These are phyloP conservation scores for Gilbertella persicaria DNA, from an alignment of 371 early-diverging fungal genomes.

Conservation along the genomic window DNA sequence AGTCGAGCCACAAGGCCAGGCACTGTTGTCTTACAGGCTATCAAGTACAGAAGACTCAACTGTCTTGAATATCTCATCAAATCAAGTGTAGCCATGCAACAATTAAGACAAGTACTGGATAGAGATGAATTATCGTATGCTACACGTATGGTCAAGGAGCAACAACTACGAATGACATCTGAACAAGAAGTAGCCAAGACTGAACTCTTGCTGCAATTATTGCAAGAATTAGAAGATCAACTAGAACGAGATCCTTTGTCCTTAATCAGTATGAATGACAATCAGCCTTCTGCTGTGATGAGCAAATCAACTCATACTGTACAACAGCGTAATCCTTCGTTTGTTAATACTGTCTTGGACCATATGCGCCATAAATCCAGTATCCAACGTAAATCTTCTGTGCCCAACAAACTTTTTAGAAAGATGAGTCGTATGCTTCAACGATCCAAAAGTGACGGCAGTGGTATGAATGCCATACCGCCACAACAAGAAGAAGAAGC, in stretches of 20 bases:
- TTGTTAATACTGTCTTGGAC: slow-evolving; percentile 13
- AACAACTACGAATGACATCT: not conserved
- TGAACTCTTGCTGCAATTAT: slow-evolving; percentile 5
- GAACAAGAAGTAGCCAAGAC: not conserved
- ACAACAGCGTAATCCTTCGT: slow-evolving; percentile 1
- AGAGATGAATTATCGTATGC: not conserved
- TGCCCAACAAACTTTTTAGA: slow-evolving; percentile 9
- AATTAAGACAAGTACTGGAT: not conserved
- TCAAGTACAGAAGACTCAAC: slow-evolving; percentile 23
- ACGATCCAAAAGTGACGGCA: slow-evolving; percentile 18
- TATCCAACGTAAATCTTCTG: not conserved
- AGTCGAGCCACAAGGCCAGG: slow-evolving; percentile 13
- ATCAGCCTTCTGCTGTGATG: not conserved
- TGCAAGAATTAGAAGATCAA: slow-evolving; percentile 18
- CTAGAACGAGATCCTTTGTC: slow-evolving; percentile 9
- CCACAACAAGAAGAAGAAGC: not conserved
- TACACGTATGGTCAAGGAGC: slow-evolving; percentile 6
- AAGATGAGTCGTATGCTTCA: slow-evolving; percentile 14
- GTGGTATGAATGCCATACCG: not conserved
- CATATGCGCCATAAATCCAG: not conserved
- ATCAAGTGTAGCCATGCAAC: slow-evolving; percentile 7
- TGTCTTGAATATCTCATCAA: slow-evolving; percentile 14
- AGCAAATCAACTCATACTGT: not conserved
- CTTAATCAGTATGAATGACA: not conserved
- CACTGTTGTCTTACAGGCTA: slow-evolving; percentile 23